Evolutionary conservation across 2,329 filamentous ascomycete genomes (phyloP), one percentile per base, ranked within the genome.

Genomic region (Fusarium illudens): DNA sequence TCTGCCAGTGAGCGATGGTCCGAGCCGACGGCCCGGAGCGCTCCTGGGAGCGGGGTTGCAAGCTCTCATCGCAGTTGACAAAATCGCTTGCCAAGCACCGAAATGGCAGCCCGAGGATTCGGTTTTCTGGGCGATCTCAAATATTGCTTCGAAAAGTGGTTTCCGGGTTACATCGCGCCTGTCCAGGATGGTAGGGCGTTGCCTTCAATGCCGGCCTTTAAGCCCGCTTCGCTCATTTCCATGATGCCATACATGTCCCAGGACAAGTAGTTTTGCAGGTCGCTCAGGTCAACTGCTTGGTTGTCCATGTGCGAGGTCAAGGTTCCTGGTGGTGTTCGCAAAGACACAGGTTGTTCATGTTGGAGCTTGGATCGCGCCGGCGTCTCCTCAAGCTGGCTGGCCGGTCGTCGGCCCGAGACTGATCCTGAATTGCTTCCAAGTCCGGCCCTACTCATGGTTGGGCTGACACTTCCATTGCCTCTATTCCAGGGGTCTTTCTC

Each of bases 181-280:
- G 62, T 73, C 76, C 75, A 78, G 0, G 73, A 76, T 27, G 75
- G 76, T 62, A 78, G 73, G 15, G 67, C 67, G 33, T 75, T 72
- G 39, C 77, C 78, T 33, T 80, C 78, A 52, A 75, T 75, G 7
- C 75, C 78, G 3, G 78, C 76, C 53, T 77, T 79, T 34, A 76
- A 71, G 8, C 79, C 71, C 1, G 76, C 72, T 9, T 79, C 79
- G 30, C 77, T 78, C 74, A 80, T 78, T 60, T 80, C 79, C 76
- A 80, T 79, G 33, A 80, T 79, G 19, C 79, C 78, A 50, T 79
- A 78, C 76, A 80, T 77, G 55, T 81, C 79, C 79, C 79, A 80
- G 6, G 77, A 77, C 52, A 80, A 53, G 37, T 79, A 80, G 58
- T 76, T 79, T 53, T 80, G 78, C 58, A 81, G 58, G 58, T 81